Evolutionary conservation across 176 grass and related monocot species (phyloP).

Genomic region (Typha latifolia): DNA sequence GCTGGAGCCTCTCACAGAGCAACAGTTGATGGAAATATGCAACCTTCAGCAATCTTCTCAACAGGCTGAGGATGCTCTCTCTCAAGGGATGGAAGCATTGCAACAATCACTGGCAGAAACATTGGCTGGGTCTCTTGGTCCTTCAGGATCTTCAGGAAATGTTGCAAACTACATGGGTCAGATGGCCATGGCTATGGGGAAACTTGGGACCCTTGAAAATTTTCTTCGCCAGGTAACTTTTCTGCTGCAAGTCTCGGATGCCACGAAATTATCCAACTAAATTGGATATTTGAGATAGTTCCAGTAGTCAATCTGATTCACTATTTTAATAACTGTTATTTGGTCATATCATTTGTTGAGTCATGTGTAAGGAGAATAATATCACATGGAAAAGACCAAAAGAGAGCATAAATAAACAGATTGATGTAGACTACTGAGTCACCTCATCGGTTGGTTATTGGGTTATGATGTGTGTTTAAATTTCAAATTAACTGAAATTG

Average conservation of each 20-base stretch:
- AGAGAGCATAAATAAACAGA: no score
- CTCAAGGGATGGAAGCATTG: slow-evolving; percentile 99
- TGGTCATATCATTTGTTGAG: no score
- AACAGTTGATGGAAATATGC: slow-evolving; percentile 74
- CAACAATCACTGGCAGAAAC: slow-evolving; percentile 94
- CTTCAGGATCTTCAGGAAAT: slow-evolving; percentile 81
- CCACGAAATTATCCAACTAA: no score
- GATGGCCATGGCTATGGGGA: slow-evolving; percentile 99
- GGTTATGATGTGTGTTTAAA: no score
- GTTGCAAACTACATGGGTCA: slow-evolving; percentile 99
- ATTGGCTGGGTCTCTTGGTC: slow-evolving; percentile 69
- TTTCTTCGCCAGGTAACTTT: slow-evolving; percentile 80
- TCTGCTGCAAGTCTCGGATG: slow-evolving; percentile 2
- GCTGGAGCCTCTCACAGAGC: slow-evolving; percentile 83
- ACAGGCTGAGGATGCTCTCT: slow-evolving; percentile 91
- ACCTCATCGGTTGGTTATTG: no score
- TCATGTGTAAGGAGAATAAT: no score
- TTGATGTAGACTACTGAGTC: no score
- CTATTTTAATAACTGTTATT: no score
- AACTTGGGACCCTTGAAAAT: slow-evolving; percentile 89
- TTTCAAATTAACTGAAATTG: no score
- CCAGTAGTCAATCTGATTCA: no score
- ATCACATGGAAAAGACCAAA: no score
- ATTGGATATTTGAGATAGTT: no score
- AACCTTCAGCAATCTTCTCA: slow-evolving; percentile 91